Conservation (phyloP, 768 basidiomycete species). For the Chiua virens region DNA sequence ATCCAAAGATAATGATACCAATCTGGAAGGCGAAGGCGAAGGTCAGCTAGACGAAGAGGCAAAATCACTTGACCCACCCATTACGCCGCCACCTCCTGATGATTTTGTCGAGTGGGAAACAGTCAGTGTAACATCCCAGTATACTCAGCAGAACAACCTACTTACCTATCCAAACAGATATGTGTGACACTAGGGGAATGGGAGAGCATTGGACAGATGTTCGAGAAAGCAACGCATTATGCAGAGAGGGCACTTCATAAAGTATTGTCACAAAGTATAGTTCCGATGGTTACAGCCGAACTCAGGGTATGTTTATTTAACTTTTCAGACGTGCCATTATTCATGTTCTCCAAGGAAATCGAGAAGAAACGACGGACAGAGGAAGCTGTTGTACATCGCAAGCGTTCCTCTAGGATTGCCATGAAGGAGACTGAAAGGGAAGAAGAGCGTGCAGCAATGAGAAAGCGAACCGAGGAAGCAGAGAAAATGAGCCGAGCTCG, state of each 20-base stretch:
- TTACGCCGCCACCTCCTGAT: slow-evolving; percentile 34
- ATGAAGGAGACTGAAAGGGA: slow-evolving; percentile 79
- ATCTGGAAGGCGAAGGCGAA: slow-evolving; percentile 5
- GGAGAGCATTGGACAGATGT: slow-evolving; percentile 75
- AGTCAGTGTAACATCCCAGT: slow-evolving; percentile 50
- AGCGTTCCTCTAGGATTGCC: slow-evolving; percentile 88
- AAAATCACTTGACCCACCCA: not conserved
- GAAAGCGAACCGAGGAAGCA: slow-evolving; percentile 61
- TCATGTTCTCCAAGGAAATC: slow-evolving; percentile 47
- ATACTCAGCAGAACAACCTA: not conserved
- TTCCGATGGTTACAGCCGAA: slow-evolving; percentile 67
- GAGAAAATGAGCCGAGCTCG: slow-evolving; percentile 66
- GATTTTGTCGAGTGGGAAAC: slow-evolving; percentile 91
- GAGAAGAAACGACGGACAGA: slow-evolving; percentile 63
- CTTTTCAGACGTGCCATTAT: not conserved
- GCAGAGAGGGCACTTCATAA: slow-evolving; percentile 80
- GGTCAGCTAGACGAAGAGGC: slow-evolving; percentile 2
- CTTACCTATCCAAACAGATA: slow-evolving; percentile 48
- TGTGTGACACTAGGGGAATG: slow-evolving; percentile 84
- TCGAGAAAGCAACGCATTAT: slow-evolving; percentile 74
- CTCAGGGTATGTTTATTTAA: slow-evolving; percentile 48
- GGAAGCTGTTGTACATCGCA: slow-evolving; percentile 79
- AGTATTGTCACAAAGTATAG: slow-evolving; percentile 60
- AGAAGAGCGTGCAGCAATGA: slow-evolving; percentile 60
- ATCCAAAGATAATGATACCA: not conserved